These are phyloP conservation scores for Lasiodiplodia sp. DNA, from an alignment of 2,329 filamentous ascomycete species.

Conservation along the genomic window DNA sequence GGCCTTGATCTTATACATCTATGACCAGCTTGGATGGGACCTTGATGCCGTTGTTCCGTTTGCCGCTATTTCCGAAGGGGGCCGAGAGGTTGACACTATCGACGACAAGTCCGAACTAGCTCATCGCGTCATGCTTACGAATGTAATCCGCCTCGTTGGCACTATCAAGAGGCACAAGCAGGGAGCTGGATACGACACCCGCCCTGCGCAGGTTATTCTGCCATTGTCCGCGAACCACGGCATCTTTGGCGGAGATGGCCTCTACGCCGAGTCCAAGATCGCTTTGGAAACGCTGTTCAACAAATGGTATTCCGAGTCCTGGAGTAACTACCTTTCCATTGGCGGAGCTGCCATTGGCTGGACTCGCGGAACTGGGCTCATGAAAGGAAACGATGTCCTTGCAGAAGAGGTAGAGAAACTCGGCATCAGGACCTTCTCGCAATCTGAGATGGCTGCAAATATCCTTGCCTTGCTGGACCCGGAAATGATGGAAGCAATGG, in stretches of 20 bases:
- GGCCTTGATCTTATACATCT: conserved; percentile 49
- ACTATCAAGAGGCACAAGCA: conserved; percentile 43
- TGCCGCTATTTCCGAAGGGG: conserved; percentile 50
- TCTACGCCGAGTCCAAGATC: conserved; percentile 56
- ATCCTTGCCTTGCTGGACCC: conserved; percentile 48
- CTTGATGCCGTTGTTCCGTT: conserved; percentile 54
- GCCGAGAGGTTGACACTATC: conserved; percentile 46
- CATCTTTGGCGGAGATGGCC: conserved; percentile 52
- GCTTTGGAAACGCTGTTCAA: conserved; percentile 48
- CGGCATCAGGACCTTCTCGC: conserved; percentile 51
- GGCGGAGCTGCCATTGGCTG: conserved; percentile 55
- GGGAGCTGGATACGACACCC: conserved; percentile 37
- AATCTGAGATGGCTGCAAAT: conserved; percentile 52
- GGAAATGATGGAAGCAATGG: conserved; percentile 40
- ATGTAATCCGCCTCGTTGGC: conserved; percentile 50
- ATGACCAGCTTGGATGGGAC: conserved; percentile 44
- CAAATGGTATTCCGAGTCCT: conserved; percentile 46
- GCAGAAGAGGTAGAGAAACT: conserved; percentile 48
- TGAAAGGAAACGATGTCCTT: conserved; percentile 52
- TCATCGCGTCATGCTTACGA: conserved; percentile 51
- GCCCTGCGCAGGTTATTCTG: conserved; percentile 51
- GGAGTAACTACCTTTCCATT: conserved; percentile 49
- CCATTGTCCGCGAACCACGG: conserved; percentile 57
- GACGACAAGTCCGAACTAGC: conserved; percentile 48
- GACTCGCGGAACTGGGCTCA: conserved; percentile 55